These are phyloP conservation scores for Tolypocladium inflatum DNA, from an alignment of 2,329 filamentous ascomycete species.

Conservation along the genomic window DNA sequence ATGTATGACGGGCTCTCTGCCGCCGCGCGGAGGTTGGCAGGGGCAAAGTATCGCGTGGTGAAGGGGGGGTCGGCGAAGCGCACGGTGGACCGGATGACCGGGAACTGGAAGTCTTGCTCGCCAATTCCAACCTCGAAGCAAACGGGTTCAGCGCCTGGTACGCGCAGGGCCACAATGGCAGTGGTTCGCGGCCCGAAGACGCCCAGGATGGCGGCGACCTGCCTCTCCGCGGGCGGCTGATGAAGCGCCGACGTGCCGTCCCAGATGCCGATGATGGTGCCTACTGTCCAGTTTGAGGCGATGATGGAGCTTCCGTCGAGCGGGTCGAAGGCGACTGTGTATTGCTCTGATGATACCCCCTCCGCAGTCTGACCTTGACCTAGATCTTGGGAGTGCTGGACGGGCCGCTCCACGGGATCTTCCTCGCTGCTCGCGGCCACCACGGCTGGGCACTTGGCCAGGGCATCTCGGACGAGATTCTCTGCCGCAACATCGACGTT, in stretches of 20 bases:
- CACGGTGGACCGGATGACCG: slow-evolving; percentile 32
- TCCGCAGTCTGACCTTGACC: background rate
- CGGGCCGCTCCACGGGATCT: slow-evolving; percentile 40
- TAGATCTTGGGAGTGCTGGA: slow-evolving; percentile 7
- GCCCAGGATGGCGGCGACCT: slow-evolving; percentile 41
- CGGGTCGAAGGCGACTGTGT: slow-evolving; percentile 54
- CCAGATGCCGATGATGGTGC: slow-evolving; percentile 53
- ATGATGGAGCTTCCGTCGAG: slow-evolving; percentile 55
- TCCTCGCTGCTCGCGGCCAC: slow-evolving; percentile 50
- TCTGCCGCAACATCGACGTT: slow-evolving; percentile 49
- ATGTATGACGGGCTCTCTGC: slow-evolving; percentile 40
- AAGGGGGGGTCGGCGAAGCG: slow-evolving; percentile 26
- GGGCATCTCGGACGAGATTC: slow-evolving; percentile 31
- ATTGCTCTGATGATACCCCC: slow-evolving; percentile 26
- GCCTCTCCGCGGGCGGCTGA: slow-evolving; percentile 25
- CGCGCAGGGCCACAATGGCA: slow-evolving; percentile 43
- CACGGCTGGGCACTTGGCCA: slow-evolving; percentile 34
- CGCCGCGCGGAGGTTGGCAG: slow-evolving; percentile 50
- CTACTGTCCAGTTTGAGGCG: slow-evolving; percentile 47
- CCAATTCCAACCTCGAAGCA: slow-evolving; percentile 45
- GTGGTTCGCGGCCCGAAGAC: slow-evolving; percentile 46
- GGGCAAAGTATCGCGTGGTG: slow-evolving; percentile 50
- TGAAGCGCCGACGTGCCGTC: slow-evolving; percentile 34
- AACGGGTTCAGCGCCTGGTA: slow-evolving; percentile 24
- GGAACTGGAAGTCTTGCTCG: slow-evolving; percentile 14